Percentiles rank a stretch among this genome's conserved stretches.
These are phyloP conservation scores for Collariella sp. DNA, from an alignment of 495 filamentous ascomycete species.

Conservation along the genomic window DNA sequence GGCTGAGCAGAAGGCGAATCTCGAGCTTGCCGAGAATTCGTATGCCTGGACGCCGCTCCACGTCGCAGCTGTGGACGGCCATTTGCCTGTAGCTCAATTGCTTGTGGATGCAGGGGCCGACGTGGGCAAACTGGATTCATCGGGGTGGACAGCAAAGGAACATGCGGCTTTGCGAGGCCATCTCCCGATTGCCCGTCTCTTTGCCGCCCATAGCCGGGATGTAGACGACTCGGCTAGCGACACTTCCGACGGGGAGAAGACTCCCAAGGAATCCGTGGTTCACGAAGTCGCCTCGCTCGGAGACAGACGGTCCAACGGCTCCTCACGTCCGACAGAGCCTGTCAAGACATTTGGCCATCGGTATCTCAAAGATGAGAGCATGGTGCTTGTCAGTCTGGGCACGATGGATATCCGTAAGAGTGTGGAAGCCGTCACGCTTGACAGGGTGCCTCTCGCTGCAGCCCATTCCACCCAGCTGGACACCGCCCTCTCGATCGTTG, in stretches of 20 bases:
- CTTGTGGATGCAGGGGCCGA: constrained; percentile 71
- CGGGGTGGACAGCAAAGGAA: constrained; percentile 91
- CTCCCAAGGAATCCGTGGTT: constrained; percentile 32
- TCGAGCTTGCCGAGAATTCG: constrained; percentile 70
- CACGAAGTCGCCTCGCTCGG: constrained; percentile 45
- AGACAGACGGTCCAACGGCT: constrained; percentile 36
- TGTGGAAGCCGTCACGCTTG: constrained; percentile 73
- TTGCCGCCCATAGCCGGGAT: constrained; percentile 38
- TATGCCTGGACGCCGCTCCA: constrained; percentile 94
- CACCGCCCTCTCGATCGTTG: constrained; percentile 82
- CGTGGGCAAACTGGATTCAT: constrained; percentile 63
- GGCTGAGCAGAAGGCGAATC: constrained; percentile 57
- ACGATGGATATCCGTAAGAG: constrained; percentile 88
- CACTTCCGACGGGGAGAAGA: constrained; percentile 30
- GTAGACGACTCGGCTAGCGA: constrained; percentile 17
- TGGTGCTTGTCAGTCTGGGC: constrained; percentile 86
- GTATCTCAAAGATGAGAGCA: constrained; percentile 79
- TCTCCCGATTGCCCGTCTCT: constrained; percentile 60
- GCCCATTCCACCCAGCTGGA: constrained; percentile 90
- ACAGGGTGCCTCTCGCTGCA: constrained; percentile 74
- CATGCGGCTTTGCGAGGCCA: constrained; percentile 87
- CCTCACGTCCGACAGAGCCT: constrained; percentile 50
- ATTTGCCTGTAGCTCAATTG: constrained; percentile 56
- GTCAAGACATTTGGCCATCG: constrained; percentile 94
- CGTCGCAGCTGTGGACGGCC: constrained; percentile 81